Conservation (phyloP, 2,329 filamentous ascomycete species). For the Amauroascus niger region DNA sequence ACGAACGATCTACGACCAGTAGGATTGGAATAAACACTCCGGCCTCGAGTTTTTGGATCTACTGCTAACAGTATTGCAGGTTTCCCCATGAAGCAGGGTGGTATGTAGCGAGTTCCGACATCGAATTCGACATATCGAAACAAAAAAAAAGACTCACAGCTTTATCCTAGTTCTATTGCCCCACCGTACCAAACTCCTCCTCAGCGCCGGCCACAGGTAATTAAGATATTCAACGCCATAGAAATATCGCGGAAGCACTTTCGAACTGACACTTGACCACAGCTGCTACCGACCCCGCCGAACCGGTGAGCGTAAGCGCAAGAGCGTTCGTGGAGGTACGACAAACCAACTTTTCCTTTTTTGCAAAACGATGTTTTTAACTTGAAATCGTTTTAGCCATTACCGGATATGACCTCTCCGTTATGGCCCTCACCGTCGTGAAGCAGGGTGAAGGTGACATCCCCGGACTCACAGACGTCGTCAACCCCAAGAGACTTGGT, state of each 20-base stretch:
- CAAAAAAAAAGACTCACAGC: conserved; percentile 12
- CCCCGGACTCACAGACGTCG: conserved; percentile 91
- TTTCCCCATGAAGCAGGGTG: conserved; percentile 99
- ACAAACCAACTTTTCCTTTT: conserved; percentile 2
- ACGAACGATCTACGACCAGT: conserved; percentile 18
- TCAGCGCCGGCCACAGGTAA: conserved; percentile 76
- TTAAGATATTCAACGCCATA: background rate
- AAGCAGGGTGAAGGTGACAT: conserved; percentile 96
- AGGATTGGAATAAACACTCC: background rate
- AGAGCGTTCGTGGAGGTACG: conserved; percentile 76
- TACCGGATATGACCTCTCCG: conserved; percentile 87
- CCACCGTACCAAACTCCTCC: conserved; percentile 94
- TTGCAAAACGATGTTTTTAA: conserved; percentile 8
- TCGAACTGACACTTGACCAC: conserved; percentile 11
- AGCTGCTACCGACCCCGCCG: conserved; percentile 97
- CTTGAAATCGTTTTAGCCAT: conserved; percentile 53
- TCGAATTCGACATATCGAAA: conserved; percentile 20
- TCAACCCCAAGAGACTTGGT: conserved; percentile 97
- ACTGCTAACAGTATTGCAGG: conserved; percentile 33
- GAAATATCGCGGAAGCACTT: background rate
- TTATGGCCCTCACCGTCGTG: conserved; percentile 88
- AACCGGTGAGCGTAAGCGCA: conserved; percentile 97
- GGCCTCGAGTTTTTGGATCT: background rate
- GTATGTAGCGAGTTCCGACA: conserved; percentile 33
- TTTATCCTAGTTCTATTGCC: conserved; percentile 61